Base-by-base conservation (phyloP, 441 rosid genomes). In the Populus hybrid region DNA sequence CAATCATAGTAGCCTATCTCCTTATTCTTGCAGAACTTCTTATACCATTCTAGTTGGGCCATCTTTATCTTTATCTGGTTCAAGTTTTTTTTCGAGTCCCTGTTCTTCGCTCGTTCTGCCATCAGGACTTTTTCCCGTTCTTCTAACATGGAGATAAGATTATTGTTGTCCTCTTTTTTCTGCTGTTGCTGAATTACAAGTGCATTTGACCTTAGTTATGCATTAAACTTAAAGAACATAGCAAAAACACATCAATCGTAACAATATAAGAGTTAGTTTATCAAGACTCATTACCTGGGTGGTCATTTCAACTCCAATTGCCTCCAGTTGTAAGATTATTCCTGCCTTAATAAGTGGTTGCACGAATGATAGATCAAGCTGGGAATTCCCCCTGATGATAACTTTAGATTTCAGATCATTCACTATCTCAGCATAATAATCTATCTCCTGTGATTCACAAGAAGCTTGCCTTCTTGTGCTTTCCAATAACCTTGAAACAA, bases 21-120 rank as follows among this genome's bases (percentile, higher is more conserved):
- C 5, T 11, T 11, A 3, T 1, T 4, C 85, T 73, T 85, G 64
- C 80, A 50, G 6, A 0, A 2, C 78, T 87, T 94, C 84, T 88
- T 92, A 81, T 91, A 90, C 92, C 90, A 83, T 80, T 88, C 98
- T 1, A 94, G 57, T 1, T 75, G 3, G 2, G 87, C 76, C 93
- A 91, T 84, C 34, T 50, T 4, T 42, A 79, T 63, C 82, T 91
- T 94, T 16, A 85, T 64, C 1, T 78, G 76, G 23, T 83, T 88
- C 66, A 91, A 78, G 50, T 74, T 78, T 81, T 73, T 79, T 8
- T 50, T 36, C 6, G 79, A 82, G 70, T 89, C 83, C n/a, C n/a
- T n/a, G 21, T 6, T 75, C 30, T 8, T 71, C 67, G 75, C 78
- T 77, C 79, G 82, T 21, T 12, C 75, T 6, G n/a, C 11, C 24